phyloP scores from a whole-genome alignment of 2,329 filamentous ascomycete species.

The Sordariomycetes sp. region DNA sequence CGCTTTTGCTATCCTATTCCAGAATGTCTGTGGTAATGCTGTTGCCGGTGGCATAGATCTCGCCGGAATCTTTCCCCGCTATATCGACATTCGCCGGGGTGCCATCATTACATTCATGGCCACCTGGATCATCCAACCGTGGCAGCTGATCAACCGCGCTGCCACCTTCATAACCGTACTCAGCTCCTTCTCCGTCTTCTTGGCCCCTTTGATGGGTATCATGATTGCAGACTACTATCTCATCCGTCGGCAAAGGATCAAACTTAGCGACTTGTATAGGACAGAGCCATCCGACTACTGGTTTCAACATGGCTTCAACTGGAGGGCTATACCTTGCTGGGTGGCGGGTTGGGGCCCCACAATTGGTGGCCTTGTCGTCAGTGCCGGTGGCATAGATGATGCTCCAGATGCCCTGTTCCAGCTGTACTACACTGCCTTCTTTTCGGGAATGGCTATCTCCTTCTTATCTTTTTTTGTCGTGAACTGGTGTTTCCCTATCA shows the following conservation, averaged over 20 bases:
- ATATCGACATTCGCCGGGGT: constrained; percentile 17
- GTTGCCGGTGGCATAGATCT: constrained; percentile 19
- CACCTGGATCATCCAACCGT: constrained; percentile 16
- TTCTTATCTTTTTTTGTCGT: constrained; percentile 7
- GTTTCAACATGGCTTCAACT: constrained; percentile 23
- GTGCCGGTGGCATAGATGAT: constrained; percentile 7
- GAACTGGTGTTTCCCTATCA: constrained; percentile 28
- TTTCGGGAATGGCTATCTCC: constrained; percentile 19
- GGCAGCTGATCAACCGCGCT: constrained; percentile 18
- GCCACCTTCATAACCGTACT: constrained; percentile 15
- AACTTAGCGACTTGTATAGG: constrained; percentile 25
- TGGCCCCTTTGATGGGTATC: constrained; percentile 17
- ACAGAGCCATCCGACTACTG: constrained; percentile 22
- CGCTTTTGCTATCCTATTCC: constrained; percentile 16
- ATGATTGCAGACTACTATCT: constrained; percentile 19
- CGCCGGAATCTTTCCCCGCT: constrained; percentile 15
- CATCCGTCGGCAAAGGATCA: constrained; percentile 21
- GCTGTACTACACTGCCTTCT: constrained; percentile 37
- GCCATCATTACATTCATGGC: constrained; percentile 13
- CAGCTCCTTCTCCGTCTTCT: constrained; percentile 17
- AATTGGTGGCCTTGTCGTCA: constrained; percentile 15
- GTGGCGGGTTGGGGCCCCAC: constrained; percentile 19
- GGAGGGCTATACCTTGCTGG: constrained; percentile 19
- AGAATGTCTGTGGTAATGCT: constrained; percentile 18
- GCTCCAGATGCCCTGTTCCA: constrained; percentile 27